Conservation (phyloP, 1,284 basidiomycete species). For the Golubevia sp. region DNA sequence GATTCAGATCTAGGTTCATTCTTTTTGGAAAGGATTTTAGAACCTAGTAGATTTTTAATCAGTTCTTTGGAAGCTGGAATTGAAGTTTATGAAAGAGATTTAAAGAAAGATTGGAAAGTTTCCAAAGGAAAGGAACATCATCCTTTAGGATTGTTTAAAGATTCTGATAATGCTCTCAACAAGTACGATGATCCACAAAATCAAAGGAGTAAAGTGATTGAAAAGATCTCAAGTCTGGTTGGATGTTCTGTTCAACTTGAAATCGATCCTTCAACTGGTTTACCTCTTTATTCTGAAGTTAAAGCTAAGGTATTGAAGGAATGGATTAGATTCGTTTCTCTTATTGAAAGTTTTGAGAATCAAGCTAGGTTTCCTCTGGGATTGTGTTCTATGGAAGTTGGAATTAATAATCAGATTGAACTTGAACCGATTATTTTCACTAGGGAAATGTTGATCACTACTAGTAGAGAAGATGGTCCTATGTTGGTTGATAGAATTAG, state of each 20-base stretch:
- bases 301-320: not conserved
- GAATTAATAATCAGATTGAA: not conserved
- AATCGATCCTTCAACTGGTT: not conserved
- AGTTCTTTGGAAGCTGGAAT: no score
- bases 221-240: not conserved
- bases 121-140: not conserved
- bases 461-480: not conserved
- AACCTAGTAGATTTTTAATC: no score
- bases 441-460: not conserved
- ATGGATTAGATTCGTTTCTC: not conserved
- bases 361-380: not conserved
- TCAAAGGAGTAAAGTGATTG: not conserved
- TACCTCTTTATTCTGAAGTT: not conserved
- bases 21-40: no score
- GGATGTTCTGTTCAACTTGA: not conserved
- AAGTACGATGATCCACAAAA: no score
- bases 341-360: not conserved
- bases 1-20: no score
- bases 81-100: no score
- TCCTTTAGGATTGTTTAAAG: not conserved
- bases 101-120: no score
- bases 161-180: not conserved
- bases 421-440: not conserved
- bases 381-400: not conserved
- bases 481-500: not conserved